Base-by-base conservation (phyloP, 306 rosid genomes). In the Vicia villosa region DNA sequence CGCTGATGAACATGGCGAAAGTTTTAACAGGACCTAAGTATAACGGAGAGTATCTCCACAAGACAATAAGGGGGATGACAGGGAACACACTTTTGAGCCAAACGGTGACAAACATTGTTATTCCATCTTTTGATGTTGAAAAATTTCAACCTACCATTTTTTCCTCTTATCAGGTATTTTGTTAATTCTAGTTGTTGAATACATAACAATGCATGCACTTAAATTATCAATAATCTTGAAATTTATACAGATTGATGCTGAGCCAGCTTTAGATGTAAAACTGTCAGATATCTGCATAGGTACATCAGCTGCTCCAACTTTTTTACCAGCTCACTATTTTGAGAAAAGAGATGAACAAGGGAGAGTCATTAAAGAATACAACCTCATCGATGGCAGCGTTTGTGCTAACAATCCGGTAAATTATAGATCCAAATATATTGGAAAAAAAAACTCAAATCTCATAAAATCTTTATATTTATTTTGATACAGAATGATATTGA, bases 391-490 rank as follows among this genome's bases (percentile, higher is more conserved):
- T 67, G 86, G 86, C 6, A 74, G 79, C 0, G 46, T 71, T 4
- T 68, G 55, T 9, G 86, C 86, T 11, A 54, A 43, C 45, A 82
- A 79, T 79, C 86, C 83, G 34, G 86, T 82, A 60, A 56, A 2
- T 22, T 16, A 22, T 16, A 47, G 22, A 10, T 22, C 2, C 52
- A 6, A 46, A 8, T 10, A n/a, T n/a, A 45, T 45, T n/a, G 0
- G 1, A 43, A 45, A 41, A 45, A 45, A 30, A 30, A 30, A n/a
- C n/a, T 30, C 34, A 30, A 30, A 30, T 0, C 34, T 30, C 34
- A 30, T 28, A 30, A n/a, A n/a, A n/a, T n/a, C n/a, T n/a, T n/a
- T n/a, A n/a, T n/a, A n/a, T n/a, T n/a, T n/a, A n/a, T n/a, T n/a
- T n/a, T n/a, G n/a, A n/a, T n/a, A n/a, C n/a, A n/a, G n/a, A n/a